Conservation (phyloP, 108 stramenopile species). For the Epipyxis sp. region DNA sequence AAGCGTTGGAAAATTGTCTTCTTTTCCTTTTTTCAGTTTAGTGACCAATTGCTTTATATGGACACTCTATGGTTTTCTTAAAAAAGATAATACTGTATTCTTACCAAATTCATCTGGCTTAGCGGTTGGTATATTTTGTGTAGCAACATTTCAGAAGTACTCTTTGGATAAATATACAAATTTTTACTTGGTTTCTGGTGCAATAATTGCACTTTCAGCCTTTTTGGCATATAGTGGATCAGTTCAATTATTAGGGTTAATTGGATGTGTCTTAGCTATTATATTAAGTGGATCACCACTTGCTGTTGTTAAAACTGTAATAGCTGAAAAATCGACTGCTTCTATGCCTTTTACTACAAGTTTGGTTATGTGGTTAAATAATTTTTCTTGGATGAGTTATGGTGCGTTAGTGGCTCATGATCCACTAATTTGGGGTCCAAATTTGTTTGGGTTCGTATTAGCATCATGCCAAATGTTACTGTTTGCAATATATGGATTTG, state of each 20-base stretch:
- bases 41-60: constrained; percentile 7
- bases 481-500: background rate
- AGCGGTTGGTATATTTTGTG: background rate
- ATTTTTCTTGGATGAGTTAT: background rate
- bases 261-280: background rate
- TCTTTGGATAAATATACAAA: background rate
- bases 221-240: background rate
- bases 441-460: background rate
- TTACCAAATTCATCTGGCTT: background rate
- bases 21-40: constrained; percentile 1
- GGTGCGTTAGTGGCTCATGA: background rate
- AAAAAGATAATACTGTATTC: constrained; percentile 5
- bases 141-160: background rate
- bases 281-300: background rate
- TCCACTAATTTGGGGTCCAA: background rate
- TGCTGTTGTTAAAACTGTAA: background rate
- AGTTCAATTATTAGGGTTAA: background rate
- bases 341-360: constrained; percentile 9
- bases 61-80: constrained; percentile 10
- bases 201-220: background rate
- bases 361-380: background rate
- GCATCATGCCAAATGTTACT: background rate
- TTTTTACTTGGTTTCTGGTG: background rate
- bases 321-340: background rate
- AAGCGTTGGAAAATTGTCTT: background rate